Evolutionary conservation across 805 yeast genomes (phyloP), one percentile per base, ranked within the genome.

Genomic region (Kodamaea hsintzibuensis): DNA sequence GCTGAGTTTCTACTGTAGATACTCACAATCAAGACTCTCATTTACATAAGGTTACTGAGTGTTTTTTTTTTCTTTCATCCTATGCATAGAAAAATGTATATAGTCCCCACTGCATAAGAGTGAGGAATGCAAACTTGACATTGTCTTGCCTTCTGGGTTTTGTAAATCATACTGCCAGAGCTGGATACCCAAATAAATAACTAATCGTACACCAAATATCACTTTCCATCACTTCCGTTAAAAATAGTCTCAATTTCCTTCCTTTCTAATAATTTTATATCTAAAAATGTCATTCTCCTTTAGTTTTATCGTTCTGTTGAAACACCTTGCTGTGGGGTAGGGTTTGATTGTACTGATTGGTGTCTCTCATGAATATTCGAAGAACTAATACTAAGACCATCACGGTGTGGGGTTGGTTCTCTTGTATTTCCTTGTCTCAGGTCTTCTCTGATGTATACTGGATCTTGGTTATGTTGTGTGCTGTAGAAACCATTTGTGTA

Each of bases 401-500:
- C 44, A 5, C 19, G n/a, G 10, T 40, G 25, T 13, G 44, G 44
- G 4, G 44, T 40, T 12, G 19, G 44, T 13, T 40, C 44, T 40
- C 44, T 40, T 12, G 44, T 40, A 8, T 38, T 2, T 16, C 42
- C 42, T 16, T 40, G 44, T 16, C 44, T 19, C 44, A 40, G 44
- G 3, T 40, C 44, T 17, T 40, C 44, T 40, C 44, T 40, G 25
- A 40, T 19, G 50, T 65, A 49, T 7, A 40, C 44, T 13, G 44
- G 44, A 16, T 45, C 38, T 18, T 45, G 48, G 38, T 45, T 45
- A 6, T 27, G 39, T 27, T 27, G 39, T 9, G 52, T 49, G 37
- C 70, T 71, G 55, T 71, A 68, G 53, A 75, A 73, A 13, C 78
- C 78, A 54, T 74, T 72, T 5, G 80, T 71, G 59, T 71, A 74